Base-by-base conservation (phyloP, 176 grass and related monocot species). In the Alloteropsis semialata region DNA sequence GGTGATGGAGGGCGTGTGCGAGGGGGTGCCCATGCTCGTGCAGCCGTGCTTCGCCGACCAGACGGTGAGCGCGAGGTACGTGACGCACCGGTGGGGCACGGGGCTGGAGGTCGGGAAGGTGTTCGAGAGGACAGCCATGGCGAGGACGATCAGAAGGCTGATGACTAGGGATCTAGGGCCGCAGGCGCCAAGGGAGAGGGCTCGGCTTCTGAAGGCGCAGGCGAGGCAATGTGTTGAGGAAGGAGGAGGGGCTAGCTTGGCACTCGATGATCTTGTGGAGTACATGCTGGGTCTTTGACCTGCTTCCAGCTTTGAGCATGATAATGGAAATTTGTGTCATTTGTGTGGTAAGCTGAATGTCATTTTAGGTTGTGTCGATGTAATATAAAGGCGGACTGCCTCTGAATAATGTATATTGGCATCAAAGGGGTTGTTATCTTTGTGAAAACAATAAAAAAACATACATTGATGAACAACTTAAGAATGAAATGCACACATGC, bases 1-100 rank as follows among this genome's bases (percentile, higher is more conserved):
- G 27, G 13, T 14, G 8, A 3, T 84, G 15, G 88, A 83, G 72
- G 55, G 19, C 12, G 18, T 85, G 0, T 45, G 46, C 14, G 75
- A 36, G 3, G 86, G 90, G 12, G 79, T 92, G 48, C 86, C 86
- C 32, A 74, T 88, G 90, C 57, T 88, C 0, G 71, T 24, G 33
- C 66, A 77, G 30, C 87, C 80, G 0, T 76, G 50, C 79, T 86
- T 72, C 29, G 75, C 29, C 0, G 87, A 89, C 54, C 83, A 92
- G 62, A 82, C n/a, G 11, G 83, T 76, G 22, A 89, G 43, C 8
- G 79, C 82, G 38, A 75, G 90, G 84, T 89, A 86, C n/a, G 55
- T 82, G 79, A 60, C 58, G 30, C 41, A 82, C 36, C 46, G 68
- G 5, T 92, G 90, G 90, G 62, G 78, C 0, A 22, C 76, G 0